A percentile compares a stretch with the other conserved stretches of the same genome.
phyloP scores from a whole-genome alignment of 768 basidiomycete genomes.

The Antrodiella citrinella region DNA sequence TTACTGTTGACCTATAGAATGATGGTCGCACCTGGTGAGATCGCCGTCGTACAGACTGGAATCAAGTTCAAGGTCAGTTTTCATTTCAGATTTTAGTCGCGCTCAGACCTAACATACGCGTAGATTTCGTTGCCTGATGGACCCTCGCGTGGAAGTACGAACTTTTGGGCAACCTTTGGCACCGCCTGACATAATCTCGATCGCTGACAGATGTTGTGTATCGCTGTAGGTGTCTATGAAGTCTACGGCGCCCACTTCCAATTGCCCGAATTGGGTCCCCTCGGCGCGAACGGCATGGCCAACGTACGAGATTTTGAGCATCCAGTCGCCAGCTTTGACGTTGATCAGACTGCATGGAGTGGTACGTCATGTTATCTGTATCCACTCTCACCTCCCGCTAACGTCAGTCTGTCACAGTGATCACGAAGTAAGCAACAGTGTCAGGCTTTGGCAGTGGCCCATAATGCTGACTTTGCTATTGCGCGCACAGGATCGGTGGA shows the following conservation, averaged over 20 bases:
- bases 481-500: slow-evolving; percentile 39
- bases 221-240: slow-evolving; percentile 41
- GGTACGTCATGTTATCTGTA: slow-evolving; percentile 28
- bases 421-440: slow-evolving; percentile 35
- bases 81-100: not conserved
- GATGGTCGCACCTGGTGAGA: slow-evolving; percentile 52
- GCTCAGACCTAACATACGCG: not conserved
- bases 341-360: slow-evolving; percentile 49
- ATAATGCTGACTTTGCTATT: no score
- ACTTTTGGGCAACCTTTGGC: not conserved
- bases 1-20: no score
- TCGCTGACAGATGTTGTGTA: no score
- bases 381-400: not conserved
- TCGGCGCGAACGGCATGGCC: slow-evolving; percentile 55
- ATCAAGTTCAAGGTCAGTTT: slow-evolving; percentile 49
- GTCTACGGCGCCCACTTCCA: slow-evolving; percentile 52
- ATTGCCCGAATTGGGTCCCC: slow-evolving; percentile 51
- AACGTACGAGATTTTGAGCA: slow-evolving; percentile 50
- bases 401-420: slow-evolving; percentile 23
- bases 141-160: not conserved
- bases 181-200: not conserved
- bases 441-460: no score
- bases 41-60: slow-evolving; percentile 52
- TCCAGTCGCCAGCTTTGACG: slow-evolving; percentile 50
- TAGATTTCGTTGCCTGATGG: slow-evolving; percentile 14